These are phyloP conservation scores for Spiraea crenata DNA, from an alignment of 331 rosid genomes.

Conservation along the genomic window DNA sequence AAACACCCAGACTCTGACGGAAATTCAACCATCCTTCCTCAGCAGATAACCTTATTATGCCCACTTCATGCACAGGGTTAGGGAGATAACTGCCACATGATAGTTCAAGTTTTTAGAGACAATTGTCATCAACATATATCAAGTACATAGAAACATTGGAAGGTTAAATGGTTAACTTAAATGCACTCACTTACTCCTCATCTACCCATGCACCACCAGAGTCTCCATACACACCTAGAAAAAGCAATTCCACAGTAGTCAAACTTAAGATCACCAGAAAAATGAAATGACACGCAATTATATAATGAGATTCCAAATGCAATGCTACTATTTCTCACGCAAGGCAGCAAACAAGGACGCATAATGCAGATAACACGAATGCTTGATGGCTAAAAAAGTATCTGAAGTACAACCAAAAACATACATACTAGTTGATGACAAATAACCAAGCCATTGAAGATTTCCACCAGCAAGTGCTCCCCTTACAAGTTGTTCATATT, in stretches of 20 bases:
- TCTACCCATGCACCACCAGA: slow-evolving; percentile 68
- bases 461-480: slow-evolving; percentile 46
- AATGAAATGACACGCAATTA: background rate
- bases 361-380: background rate
- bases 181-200: slow-evolving; percentile 74
- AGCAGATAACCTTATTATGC: slow-evolving; percentile 61
- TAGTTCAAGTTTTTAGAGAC: slow-evolving; percentile 26
- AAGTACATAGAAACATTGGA: slow-evolving; percentile 27
- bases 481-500: slow-evolving; percentile 56
- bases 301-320: no score
- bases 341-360: no score
- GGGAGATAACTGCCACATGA: slow-evolving; percentile 60
- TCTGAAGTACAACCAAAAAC: slow-evolving; percentile 8
- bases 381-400: background rate
- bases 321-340: no score
- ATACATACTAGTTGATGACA: slow-evolving; percentile 74
- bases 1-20: slow-evolving; percentile 44
- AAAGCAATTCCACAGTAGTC: slow-evolving; percentile 17
- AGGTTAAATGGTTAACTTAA: slow-evolving; percentile 11
- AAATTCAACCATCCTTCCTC: slow-evolving; percentile 76
- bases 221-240: slow-evolving; percentile 78
- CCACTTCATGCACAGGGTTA: slow-evolving; percentile 48
- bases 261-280: slow-evolving; percentile 14
- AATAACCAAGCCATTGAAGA: slow-evolving; percentile 76
- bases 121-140: slow-evolving; percentile 19